Percentiles rank a stretch among this genome's conserved stretches.
phyloP scores from a whole-genome alignment of 768 basidiomycete genomes.

The Leucogyrophana mollusca region DNA sequence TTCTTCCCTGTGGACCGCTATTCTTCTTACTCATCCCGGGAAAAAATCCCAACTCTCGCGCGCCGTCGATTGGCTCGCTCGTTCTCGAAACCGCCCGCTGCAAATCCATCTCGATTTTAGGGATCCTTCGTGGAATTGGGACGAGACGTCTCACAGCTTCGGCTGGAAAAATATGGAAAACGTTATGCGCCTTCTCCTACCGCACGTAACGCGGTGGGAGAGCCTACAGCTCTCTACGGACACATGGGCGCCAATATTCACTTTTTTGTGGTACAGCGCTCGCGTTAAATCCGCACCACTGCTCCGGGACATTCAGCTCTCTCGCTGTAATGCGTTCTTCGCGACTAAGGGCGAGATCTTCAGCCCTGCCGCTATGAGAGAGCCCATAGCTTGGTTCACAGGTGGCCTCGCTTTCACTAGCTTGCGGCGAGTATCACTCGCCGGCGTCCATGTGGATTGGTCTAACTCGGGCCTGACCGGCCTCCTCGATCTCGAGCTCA shows the following conservation, averaged over 20 bases:
- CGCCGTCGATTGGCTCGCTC: conserved; percentile 36
- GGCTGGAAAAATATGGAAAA: conserved; percentile 41
- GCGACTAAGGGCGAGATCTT: conserved; percentile 44
- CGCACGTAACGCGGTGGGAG: conserved; percentile 47
- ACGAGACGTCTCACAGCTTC: conserved; percentile 43
- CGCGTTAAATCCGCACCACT: conserved; percentile 31
- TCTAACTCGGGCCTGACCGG: conserved; percentile 34
- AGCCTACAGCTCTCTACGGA: conserved; percentile 52
- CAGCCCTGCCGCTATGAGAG: conserved; percentile 37
- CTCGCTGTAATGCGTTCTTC: conserved; percentile 60
- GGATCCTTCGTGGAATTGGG: conserved; percentile 57
- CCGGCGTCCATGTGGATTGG: conserved; percentile 64
- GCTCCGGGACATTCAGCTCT: conserved; percentile 42
- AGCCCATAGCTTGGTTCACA: conserved; percentile 42
- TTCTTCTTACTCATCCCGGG: conserved; percentile 45
- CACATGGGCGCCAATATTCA: conserved; percentile 58
- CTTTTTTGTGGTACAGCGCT: conserved; percentile 44
- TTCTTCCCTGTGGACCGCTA: conserved; percentile 49
- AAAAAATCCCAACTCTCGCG: conserved; percentile 36
- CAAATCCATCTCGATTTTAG: conserved; percentile 57
- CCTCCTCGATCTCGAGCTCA: conserved; percentile 49
- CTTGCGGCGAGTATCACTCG: conserved; percentile 44
- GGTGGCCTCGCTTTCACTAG: conserved; percentile 27
- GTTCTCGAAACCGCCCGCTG: conserved; percentile 47
- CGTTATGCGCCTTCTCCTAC: conserved; percentile 43